Percentiles rank a stretch among this genome's conserved stretches.
These are phyloP conservation scores for Aphanomyces astaci DNA, from an alignment of 352 stramenopile species.

Conservation along the genomic window DNA sequence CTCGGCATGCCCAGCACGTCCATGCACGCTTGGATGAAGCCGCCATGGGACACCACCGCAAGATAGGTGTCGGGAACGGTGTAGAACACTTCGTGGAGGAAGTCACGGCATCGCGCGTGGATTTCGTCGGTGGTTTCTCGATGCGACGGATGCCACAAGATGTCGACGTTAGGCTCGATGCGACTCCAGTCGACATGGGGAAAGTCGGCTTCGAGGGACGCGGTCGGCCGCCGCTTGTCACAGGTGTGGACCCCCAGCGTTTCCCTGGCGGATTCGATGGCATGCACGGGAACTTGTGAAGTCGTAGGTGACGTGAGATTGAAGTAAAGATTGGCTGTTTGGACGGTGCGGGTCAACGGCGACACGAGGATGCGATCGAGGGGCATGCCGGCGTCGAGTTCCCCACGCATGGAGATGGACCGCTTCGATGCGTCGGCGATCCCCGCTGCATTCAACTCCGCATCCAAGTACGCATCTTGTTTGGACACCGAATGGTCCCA, in stretches of 20 bases:
- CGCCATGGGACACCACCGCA: slow-evolving; percentile 55
- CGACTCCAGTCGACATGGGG: slow-evolving; percentile 44
- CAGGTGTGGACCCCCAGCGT: slow-evolving; percentile 59
- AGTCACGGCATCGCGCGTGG: slow-evolving; percentile 36
- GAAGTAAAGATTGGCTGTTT: slow-evolving; percentile 40
- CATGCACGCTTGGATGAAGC: slow-evolving; percentile 58
- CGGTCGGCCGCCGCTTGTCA: slow-evolving; percentile 41
- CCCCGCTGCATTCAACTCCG: slow-evolving; percentile 50
- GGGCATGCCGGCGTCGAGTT: slow-evolving; percentile 34
- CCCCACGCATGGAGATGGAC: not conserved
- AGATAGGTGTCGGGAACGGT: slow-evolving; percentile 33
- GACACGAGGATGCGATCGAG: slow-evolving; percentile 58
- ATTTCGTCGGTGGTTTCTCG: slow-evolving; percentile 59
- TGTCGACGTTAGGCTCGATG: slow-evolving; percentile 41
- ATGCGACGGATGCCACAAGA: slow-evolving; percentile 45
- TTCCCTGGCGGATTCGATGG: slow-evolving; percentile 50
- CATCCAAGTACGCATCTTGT: slow-evolving; percentile 48
- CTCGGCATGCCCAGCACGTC: slow-evolving; percentile 47
- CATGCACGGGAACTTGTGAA: slow-evolving; percentile 33
- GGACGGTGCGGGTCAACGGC: slow-evolving; percentile 52
- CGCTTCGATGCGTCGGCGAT: slow-evolving; percentile 34
- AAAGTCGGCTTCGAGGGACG: slow-evolving; percentile 36
- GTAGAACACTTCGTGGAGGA: slow-evolving; percentile 43
- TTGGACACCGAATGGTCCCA: slow-evolving; percentile 59
- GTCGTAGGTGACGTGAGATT: slow-evolving; percentile 15